Evolutionary conservation across 1,284 basidiomycete genomes (phyloP).

Genomic region (Puccinia horiana): DNA sequence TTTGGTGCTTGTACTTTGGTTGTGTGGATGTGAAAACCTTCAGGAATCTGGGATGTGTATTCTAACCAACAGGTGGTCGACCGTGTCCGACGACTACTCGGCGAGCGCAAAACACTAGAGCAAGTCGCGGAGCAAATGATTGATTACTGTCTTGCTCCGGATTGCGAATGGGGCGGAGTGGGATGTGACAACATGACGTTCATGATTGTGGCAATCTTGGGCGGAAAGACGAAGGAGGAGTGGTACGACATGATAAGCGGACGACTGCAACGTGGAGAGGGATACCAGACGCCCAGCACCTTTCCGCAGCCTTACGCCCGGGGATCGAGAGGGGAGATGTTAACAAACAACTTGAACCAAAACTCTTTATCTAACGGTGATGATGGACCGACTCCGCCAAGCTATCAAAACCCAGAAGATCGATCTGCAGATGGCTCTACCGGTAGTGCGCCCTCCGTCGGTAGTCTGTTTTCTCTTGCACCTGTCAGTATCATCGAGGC

Average conservation of each 20-base stretch:
- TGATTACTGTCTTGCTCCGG: constrained; percentile 89
- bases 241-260: constrained; percentile 91
- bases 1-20: constrained; percentile 33
- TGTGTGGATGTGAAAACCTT: constrained; percentile 17
- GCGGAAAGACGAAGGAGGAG: constrained; percentile 82
- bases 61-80: constrained; percentile 90
- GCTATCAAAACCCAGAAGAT: constrained; percentile 18
- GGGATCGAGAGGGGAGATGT: constrained; percentile 6
- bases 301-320: constrained; percentile 67
- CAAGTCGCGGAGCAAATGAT: constrained; percentile 89
- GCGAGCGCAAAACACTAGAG: constrained; percentile 74
- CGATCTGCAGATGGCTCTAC: not conserved
- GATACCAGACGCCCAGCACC: constrained; percentile 70
- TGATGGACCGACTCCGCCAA: not conserved
- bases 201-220: constrained; percentile 81
- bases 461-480: constrained; percentile 27
- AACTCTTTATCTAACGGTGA: not conserved
- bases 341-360: not conserved
- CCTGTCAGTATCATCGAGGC: constrained; percentile 33
- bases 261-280: constrained; percentile 73
- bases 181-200: constrained; percentile 99
- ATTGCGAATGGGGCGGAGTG: constrained; percentile 87
- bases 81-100: constrained; percentile 78
- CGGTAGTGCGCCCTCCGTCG: not conserved
- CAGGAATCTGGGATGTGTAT: constrained; percentile 98